These are phyloP conservation scores for Parasitella parasitica DNA, from an alignment of 371 early-diverging fungal genomes.

Conservation along the genomic window DNA sequence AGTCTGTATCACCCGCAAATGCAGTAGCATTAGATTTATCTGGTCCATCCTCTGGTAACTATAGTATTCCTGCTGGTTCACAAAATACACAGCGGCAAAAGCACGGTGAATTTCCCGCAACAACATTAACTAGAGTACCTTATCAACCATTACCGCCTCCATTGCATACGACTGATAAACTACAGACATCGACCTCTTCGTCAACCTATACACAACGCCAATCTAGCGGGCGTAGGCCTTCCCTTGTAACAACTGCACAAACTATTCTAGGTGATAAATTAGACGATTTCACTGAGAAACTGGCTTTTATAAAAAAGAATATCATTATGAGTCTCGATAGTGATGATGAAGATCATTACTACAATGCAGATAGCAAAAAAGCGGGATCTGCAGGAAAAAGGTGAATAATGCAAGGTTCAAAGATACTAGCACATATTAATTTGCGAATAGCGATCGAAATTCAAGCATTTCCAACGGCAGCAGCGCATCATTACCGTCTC, in stretches of 20 bases:
- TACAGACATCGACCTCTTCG: not conserved
- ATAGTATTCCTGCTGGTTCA: not conserved
- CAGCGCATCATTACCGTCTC: not conserved
- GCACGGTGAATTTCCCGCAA: conserved; percentile 6
- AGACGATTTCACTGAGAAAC: conserved; percentile 46
- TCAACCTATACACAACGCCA: not conserved
- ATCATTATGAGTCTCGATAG: conserved; percentile 42
- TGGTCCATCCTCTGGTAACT: not conserved
- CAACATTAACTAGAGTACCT: not conserved
- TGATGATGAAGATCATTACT: conserved; percentile 7
- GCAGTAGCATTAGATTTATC: not conserved
- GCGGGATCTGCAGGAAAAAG: not conserved
- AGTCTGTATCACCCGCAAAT: not conserved
- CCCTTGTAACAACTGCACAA: conserved; percentile 35
- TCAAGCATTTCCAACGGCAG: not conserved
- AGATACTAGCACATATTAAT: not conserved
- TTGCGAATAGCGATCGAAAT: not conserved
- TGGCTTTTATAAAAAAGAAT: conserved; percentile 45
- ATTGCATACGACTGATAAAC: not conserved
- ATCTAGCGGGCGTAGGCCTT: conserved; percentile 8
- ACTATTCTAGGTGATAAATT: conserved; percentile 38
- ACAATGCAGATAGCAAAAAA: not conserved
- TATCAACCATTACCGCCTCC: conserved; percentile 11
- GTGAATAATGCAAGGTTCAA: too few species aligned
- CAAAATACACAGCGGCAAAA: not conserved